Evolutionary conservation across 2,329 filamentous ascomycete genomes (phyloP), one percentile per base, ranked within the genome.

Genomic region (Talaromyces pinophilus): DNA sequence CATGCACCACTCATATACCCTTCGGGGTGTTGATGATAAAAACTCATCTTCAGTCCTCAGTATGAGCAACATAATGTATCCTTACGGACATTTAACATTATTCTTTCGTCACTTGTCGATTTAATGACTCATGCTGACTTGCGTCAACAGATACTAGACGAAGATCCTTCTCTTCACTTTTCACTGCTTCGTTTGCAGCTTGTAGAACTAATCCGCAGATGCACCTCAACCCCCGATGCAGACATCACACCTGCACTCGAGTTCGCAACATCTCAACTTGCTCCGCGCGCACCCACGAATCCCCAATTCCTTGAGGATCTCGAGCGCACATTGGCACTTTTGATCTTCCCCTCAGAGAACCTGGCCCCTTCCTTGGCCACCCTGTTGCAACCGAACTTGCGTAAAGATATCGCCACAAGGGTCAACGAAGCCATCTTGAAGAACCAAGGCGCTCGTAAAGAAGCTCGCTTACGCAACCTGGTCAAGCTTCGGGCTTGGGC

Each of bases 1-100:
- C 94, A 99, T 99, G 95, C 95, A 99, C 95, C 95, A 99, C 95
- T 93, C 95, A 92, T 95, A 98, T 87, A 85, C 85, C 86, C 88
- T 88, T 87, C 84, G 84, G 87, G 88, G 89, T 87, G 81, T 87
- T 95, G 95, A 96, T 96, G 94, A 98, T 83, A 87, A 86, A 82
- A 83, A 84, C 82, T 81, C 81, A 82, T 87, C 89, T 91, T 91
- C 89, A 92, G 88, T 91, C 88, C 87, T 91, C 87, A 91, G 87
- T 89, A 93, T 95, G 92, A 96, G 84, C 85, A 82, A 79, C 71
- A 73, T 73, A 68, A 40, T 54, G 15, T 60, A 33, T 59, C 54
- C n/a, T 28, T 61, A 46, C 10, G 25, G 25, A 60, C 25, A 38
- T 35, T 40, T 30, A 19, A 19, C 19, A 33, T 25, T 28, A 38